phyloP scores from a whole-genome alignment of 2,329 filamentous ascomycete species.

The Passalora sequoiae region DNA sequence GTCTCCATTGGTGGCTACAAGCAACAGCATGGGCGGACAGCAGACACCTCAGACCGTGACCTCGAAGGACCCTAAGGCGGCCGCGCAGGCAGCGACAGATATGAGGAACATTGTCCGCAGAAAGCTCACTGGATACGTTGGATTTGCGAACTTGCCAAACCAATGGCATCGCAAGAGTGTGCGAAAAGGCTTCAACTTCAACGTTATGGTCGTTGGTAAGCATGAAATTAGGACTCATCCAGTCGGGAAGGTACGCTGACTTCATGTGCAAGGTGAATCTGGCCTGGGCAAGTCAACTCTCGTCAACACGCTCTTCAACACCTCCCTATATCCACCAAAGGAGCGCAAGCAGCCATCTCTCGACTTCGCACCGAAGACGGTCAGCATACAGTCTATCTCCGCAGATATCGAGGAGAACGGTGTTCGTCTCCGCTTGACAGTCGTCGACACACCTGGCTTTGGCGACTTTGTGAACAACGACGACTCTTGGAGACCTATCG shows the following conservation, averaged over 20 bases:
- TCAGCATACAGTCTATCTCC: conserved; percentile 51
- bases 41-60: conserved; percentile 54
- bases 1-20: conserved; percentile 54
- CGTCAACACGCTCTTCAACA: conserved; percentile 99
- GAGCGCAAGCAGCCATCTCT: conserved; percentile 96
- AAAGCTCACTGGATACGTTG: conserved; percentile 97
- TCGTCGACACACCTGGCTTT: conserved; percentile 96
- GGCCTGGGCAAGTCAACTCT: conserved; percentile 98
- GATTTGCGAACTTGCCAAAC: conserved; percentile 97
- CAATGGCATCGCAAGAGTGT: conserved; percentile 99
- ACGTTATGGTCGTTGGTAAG: conserved; percentile 99
- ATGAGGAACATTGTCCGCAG: conserved; percentile 94
- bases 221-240: conserved; percentile 28
- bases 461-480: conserved; percentile 99
- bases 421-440: conserved; percentile 89
- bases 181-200: conserved; percentile 99
- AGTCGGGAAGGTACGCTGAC: conserved; percentile 15
- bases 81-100: conserved; percentile 46
- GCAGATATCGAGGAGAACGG: conserved; percentile 89
- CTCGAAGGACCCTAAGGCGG: conserved; percentile 59
- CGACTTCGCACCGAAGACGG: conserved; percentile 91
- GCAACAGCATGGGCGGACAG: conserved; percentile 50
- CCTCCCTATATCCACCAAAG: conserved; percentile 95
- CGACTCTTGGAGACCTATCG: conserved; percentile 97
- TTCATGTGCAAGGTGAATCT: conserved; percentile 71